phyloP scores from a whole-genome alignment of 495 filamentous ascomycete genomes.

The Penicillium cataractarum region DNA sequence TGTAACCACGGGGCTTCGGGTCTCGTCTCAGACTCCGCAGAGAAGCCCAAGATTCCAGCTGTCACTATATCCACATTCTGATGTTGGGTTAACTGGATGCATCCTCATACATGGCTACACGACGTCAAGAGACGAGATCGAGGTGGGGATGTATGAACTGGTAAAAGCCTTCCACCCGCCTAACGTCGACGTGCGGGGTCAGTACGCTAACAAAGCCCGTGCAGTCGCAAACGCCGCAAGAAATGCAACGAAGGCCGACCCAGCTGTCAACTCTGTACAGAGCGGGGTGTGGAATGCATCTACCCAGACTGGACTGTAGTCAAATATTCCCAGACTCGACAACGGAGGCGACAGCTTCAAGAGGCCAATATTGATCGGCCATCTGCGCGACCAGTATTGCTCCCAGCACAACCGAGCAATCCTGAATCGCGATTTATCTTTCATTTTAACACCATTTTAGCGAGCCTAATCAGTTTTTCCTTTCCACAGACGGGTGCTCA shows the following conservation, averaged over 20 bases:
- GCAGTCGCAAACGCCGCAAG: background rate
- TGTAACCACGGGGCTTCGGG: background rate
- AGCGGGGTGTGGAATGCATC: background rate
- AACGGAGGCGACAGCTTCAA: background rate
- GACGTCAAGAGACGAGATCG: background rate
- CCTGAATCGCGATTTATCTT: background rate
- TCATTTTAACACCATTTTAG: background rate
- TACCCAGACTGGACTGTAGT: background rate
- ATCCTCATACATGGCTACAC: background rate
- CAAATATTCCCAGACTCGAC: background rate
- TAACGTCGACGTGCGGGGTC: background rate
- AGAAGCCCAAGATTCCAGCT: background rate
- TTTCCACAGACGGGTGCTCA: background rate
- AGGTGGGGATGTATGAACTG: background rate
- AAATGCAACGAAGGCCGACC: background rate
- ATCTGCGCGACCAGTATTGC: background rate
- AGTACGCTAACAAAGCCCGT: background rate
- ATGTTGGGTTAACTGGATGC: background rate
- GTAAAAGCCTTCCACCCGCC: background rate
- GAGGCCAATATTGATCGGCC: background rate
- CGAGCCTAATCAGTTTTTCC: background rate
- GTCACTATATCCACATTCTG: background rate
- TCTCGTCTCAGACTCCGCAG: background rate
- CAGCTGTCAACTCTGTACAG: background rate
- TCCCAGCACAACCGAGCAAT: background rate